Conservation (phyloP, 2,329 filamentous ascomycete species). For the Cladosporium halotolerans region DNA sequence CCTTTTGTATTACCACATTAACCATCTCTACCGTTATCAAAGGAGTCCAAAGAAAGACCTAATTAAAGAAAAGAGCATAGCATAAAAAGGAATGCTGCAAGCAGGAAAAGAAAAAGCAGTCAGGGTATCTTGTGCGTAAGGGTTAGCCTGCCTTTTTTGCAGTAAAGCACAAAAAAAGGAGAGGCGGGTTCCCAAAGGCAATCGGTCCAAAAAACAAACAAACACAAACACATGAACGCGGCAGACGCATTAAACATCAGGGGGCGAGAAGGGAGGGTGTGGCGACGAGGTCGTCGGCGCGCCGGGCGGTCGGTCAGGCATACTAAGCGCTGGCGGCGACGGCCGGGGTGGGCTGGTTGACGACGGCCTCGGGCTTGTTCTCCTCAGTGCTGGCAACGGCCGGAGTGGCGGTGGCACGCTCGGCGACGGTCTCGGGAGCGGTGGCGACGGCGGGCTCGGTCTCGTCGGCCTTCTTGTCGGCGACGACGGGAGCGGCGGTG, state of each 20-base stretch:
- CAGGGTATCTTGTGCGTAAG: constrained; percentile 13
- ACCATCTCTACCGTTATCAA: constrained; percentile 7
- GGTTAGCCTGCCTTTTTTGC: constrained; percentile 1
- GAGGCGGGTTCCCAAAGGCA: background rate
- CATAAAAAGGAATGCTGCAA: background rate
- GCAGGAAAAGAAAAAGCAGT: background rate
- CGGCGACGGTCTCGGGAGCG: constrained; percentile 18
- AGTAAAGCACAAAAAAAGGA: background rate
- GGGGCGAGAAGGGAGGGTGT: background rate
- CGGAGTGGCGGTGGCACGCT: constrained; percentile 12
- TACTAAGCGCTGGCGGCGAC: constrained; percentile 12
- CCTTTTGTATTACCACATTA: constrained; percentile 10
- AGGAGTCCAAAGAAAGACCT: background rate
- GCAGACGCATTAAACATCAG: background rate
- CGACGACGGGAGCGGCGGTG: constrained; percentile 8
- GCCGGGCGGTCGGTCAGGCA: background rate
- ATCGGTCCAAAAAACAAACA: background rate
- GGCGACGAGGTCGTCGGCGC: background rate
- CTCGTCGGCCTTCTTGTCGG: constrained; percentile 16
- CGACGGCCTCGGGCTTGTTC: constrained; percentile 13
- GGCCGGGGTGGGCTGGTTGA: background rate
- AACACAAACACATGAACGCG: background rate
- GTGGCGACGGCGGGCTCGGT: constrained; percentile 20
- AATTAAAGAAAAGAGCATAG: background rate
- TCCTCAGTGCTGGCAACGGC: constrained; percentile 8